phyloP scores from a whole-genome alignment of 345 rosid genomes.

The rapeseed (Brassica napus) region Da-Ae NC_063443.1:11780501-11781000 shows the following conservation, averaged over 20 bases:
- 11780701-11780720: slow-evolving; percentile 5
- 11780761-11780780: neutral
- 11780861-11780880: neutral
- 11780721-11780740: neutral
- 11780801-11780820: neutral
- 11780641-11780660: neutral
- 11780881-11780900: neutral
- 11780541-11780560: too few relatives aligned
- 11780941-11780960: neutral
- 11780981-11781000: slow-evolving; percentile 44
- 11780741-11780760: slow-evolving; percentile 21
- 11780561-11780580: too few relatives aligned
- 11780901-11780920: slow-evolving; percentile 10
- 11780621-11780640: neutral
- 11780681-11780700: neutral
- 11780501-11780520: too few relatives aligned
- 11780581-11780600: too few relatives aligned
- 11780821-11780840: neutral
- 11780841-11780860: neutral
- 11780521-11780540: too few relatives aligned
- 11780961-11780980: slow-evolving; percentile 25
- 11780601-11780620: neutral
- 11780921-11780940: neutral
- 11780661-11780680: slow-evolving; percentile 1
- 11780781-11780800: neutral